Conservation (phyloP, 257 asterid species). For the Euphrasia confusa region DNA sequence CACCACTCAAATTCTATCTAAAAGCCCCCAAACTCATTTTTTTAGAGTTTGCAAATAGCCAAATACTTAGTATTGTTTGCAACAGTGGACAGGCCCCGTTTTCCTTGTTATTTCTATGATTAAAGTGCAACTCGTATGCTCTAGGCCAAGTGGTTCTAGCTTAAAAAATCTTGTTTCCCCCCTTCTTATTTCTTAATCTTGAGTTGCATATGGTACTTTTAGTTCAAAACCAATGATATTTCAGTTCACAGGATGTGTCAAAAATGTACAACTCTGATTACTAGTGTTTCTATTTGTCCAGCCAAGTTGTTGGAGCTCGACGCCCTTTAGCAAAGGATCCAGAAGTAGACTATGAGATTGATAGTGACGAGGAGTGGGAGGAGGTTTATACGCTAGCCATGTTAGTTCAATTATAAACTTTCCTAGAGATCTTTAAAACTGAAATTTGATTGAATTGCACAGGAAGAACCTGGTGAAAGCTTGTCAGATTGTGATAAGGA, state of each 20-base stretch:
- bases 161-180: background rate
- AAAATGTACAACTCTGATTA: background rate
- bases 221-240: background rate
- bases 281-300: conserved; percentile 31
- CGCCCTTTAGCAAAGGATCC: conserved; percentile 71
- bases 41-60: too few relatives aligned
- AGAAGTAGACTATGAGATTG: conserved; percentile 77
- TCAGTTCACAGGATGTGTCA: background rate
- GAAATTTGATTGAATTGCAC: conserved; percentile 17
- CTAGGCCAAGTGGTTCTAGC: background rate
- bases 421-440: conserved; percentile 11
- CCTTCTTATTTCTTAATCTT: background rate
- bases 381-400: conserved; percentile 54
- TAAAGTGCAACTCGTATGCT: background rate
- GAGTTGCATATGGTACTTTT: background rate
- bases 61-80: too few relatives aligned
- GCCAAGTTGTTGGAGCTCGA: conserved; percentile 60
- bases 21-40: too few relatives aligned
- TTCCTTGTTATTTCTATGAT: background rate
- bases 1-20: too few relatives aligned
- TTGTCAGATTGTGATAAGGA: conserved; percentile 87
- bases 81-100: background rate
- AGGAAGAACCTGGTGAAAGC: conserved; percentile 99
- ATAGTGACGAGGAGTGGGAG: conserved; percentile 98
- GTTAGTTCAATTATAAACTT: conserved; percentile 9